Evolutionary conservation across 208 protist species (phyloP), one percentile per base, ranked within the genome.

Genomic region (Herpetomonas samuelpessoai): DNA sequence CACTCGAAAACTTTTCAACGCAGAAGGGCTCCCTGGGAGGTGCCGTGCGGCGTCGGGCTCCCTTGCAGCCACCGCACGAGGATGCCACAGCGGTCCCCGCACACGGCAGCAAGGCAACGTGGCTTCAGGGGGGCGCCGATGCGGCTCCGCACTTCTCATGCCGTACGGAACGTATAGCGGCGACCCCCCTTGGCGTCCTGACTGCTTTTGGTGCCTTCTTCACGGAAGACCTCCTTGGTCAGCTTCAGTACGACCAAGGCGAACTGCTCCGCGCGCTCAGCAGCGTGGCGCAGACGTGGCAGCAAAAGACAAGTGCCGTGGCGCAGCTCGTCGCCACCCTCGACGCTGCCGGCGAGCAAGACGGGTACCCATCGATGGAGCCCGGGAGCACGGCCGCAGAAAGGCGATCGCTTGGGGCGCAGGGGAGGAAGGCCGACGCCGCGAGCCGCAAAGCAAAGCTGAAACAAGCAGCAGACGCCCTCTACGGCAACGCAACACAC

Each of bases 131-230:
- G n/a, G n/a, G n/a, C n/a, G n/a, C n/a, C n/a, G n/a, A n/a, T n/a
- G 3, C 28, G 24, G 48, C 63, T 69, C 22, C 62, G 69, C 46
- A 71, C 68, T 54, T 55, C 58, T 65, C 41, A n/a, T 25, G 50
- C 39, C 27, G 49, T 45, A 64, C 64, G 1, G 57, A 58, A 16
- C 45, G 52, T 0, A 68, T 73, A 2, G 57, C 67, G 28, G 68
- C 71, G 0, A 57, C 82, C 14, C 85, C 85, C 4, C 56, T 92
- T 0, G 85, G 85, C 18, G 73, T 92, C 6, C 68, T 92, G 19
- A 30, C 30, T 18, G 70, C 69, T 27, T 86, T 86, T 48, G 56
- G 76, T 2, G 35, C 68, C 1, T 68, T 73, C 31, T 60, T 67
- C 0, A 24, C 71, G 0, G 79, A 92, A 21, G 58, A 71, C 35